Conservation (phyloP, 306 rosid species). For the Cucumis hystrix region DNA sequence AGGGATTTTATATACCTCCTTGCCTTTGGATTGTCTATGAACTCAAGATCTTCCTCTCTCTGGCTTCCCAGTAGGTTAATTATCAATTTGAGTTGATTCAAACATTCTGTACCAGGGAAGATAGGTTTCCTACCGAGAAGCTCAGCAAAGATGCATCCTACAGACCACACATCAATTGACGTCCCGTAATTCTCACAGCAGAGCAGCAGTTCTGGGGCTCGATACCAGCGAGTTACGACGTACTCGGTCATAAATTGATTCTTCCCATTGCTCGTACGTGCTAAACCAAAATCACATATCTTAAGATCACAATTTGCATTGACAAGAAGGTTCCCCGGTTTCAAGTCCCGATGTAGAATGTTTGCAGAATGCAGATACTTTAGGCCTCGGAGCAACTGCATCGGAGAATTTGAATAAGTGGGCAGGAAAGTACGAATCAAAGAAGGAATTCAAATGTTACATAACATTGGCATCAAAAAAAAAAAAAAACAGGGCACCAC, state of each 20-base stretch:
- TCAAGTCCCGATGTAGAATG: constrained; percentile 88
- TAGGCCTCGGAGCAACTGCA: constrained; percentile 87
- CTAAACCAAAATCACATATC: constrained; percentile 92
- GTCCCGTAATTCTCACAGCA: constrained; percentile 90
- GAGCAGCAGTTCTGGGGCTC: constrained; percentile 90
- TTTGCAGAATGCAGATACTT: constrained; percentile 92
- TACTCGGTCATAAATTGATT: constrained; percentile 94
- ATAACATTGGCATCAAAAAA: not conserved
- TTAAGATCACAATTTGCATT: constrained; percentile 91
- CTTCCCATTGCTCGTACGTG: constrained; percentile 64
- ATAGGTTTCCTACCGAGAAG: constrained; percentile 78
- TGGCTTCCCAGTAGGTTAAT: constrained; percentile 82
- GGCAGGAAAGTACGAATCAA: not conserved
- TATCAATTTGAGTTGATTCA: constrained; percentile 77
- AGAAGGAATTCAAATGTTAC: not conserved
- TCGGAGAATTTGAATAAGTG: constrained; percentile 10
- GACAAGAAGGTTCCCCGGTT: constrained; percentile 89
- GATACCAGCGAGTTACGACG: constrained; percentile 93
- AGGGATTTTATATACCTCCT: constrained; percentile 55
- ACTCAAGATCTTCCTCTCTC: constrained; percentile 78
- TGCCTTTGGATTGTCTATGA: constrained; percentile 80
- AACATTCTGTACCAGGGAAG: constrained; percentile 82
- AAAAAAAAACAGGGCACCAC: no score
- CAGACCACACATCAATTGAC: constrained; percentile 94
- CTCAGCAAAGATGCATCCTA: constrained; percentile 90